These are phyloP conservation scores for Jackrogersella minutella DNA, from an alignment of 495 filamentous ascomycete genomes.

Conservation along the genomic window DNA sequence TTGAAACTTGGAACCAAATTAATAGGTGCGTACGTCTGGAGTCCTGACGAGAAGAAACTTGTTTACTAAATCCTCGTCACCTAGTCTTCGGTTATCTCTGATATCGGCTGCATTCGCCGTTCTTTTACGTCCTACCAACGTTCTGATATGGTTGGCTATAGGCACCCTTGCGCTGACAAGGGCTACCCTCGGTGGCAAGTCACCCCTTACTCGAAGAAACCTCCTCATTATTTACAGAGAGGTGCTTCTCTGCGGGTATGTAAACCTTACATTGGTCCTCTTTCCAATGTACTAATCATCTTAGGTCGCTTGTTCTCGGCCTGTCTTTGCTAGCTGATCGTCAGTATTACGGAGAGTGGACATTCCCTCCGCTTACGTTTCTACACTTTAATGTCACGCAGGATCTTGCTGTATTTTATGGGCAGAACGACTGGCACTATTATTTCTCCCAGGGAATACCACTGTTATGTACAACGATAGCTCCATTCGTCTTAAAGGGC, in stretches of 20 bases:
- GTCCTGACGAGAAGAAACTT: no score
- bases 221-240: conserved; percentile 67
- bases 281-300: conserved; percentile 44
- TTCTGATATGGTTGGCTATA: conserved; percentile 79
- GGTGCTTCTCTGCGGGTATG: conserved; percentile 69
- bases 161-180: conserved; percentile 54
- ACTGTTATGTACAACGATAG: conserved; percentile 81
- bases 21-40: conserved; percentile 42
- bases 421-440: conserved; percentile 90
- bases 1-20: conserved; percentile 40
- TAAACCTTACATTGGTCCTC: conserved; percentile 25
- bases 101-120: conserved; percentile 82
- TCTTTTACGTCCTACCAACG: conserved; percentile 88
- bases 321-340: conserved; percentile 75
- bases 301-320: conserved; percentile 59
- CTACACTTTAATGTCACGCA: conserved; percentile 92
- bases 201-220: conserved; percentile 52
- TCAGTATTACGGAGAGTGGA: conserved; percentile 85
- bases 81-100: conserved; percentile 72
- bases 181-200: conserved; percentile 47
- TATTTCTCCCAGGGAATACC: conserved; percentile 91
- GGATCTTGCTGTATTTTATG: conserved; percentile 89
- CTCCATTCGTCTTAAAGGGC: conserved; percentile 76
- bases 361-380: conserved; percentile 88
- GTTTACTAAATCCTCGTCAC: conserved; percentile 10